A percentile compares a stretch with the other conserved stretches of the same genome.
These are phyloP conservation scores for Cordyceps tenuipes DNA, from an alignment of 2,329 filamentous ascomycete genomes.

Conservation along the genomic window DNA sequence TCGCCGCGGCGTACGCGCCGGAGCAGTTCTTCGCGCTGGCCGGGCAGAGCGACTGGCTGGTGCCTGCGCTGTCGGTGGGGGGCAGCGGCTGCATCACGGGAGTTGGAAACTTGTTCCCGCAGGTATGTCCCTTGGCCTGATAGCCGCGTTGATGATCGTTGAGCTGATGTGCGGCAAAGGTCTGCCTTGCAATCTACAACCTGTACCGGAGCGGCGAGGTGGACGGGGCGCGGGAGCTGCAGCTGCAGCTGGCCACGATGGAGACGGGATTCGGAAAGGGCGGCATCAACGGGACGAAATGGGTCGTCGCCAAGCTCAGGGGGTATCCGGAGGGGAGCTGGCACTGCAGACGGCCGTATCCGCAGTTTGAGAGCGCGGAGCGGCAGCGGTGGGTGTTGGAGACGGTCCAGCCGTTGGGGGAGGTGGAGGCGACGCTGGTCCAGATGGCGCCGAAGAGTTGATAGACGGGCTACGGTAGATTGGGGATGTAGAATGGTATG, in stretches of 20 bases:
- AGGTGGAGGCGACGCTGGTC: background rate
- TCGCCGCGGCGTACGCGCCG: conserved; percentile 29
- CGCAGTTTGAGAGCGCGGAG: background rate
- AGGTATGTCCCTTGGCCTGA: background rate
- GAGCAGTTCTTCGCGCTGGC: background rate
- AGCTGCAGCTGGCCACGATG: background rate
- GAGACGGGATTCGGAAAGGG: background rate
- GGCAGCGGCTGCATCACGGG: background rate
- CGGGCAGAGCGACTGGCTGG: background rate
- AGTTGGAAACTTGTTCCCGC: background rate
- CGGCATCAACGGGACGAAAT: background rate
- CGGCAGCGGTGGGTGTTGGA: background rate
- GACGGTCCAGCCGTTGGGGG: background rate
- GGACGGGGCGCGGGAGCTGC: background rate
- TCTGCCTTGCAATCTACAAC: background rate
- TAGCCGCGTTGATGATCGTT: too few species aligned
- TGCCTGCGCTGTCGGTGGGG: background rate
- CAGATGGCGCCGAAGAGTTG: background rate
- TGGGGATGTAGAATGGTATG: background rate
- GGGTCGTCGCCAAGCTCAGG: background rate
- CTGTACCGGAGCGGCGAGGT: background rate
- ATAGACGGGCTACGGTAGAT: background rate
- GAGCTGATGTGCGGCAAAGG: too few species aligned
- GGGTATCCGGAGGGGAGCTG: background rate
- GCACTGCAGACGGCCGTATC: background rate